These are phyloP conservation scores for Marsdenia floribunda DNA, from an alignment of 257 asterid genomes.

Conservation along the genomic window DNA sequence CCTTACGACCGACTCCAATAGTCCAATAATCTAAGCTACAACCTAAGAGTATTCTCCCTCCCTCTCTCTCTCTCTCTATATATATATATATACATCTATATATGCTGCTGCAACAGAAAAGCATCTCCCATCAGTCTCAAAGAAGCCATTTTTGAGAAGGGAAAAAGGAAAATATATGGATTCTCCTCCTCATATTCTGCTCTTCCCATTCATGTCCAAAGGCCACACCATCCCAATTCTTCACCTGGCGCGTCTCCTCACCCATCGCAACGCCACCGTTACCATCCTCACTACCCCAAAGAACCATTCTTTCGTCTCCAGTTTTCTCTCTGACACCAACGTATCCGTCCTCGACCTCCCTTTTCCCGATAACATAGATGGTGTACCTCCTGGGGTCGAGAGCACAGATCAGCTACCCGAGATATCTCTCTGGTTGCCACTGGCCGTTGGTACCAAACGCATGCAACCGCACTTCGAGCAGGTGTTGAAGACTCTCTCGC, in stretches of 20 bases:
- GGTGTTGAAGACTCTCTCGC: constrained; percentile 19
- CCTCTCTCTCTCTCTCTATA: too few species aligned
- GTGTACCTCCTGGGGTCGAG: constrained; percentile 43
- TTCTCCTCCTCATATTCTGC: constrained; percentile 30
- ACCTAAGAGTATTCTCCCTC: too few species aligned
- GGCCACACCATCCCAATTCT: constrained; percentile 76
- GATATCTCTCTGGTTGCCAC: constrained; percentile 40
- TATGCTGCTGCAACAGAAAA: too few species aligned
- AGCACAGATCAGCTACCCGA: constrained; percentile 68
- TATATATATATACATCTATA: too few species aligned
- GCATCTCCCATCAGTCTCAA: too few species aligned
- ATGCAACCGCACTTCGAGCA: constrained; percentile 57
- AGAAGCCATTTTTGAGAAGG: too few species aligned
- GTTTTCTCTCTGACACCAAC: constrained; percentile 19
- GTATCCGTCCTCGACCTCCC: constrained; percentile 42
- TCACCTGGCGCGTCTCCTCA: constrained; percentile 50
- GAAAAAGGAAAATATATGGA: constrained; percentile 17
- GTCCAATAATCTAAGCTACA: too few species aligned
- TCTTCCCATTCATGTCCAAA: constrained; percentile 84
- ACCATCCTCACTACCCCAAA: constrained; percentile 69
- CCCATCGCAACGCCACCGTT: constrained; percentile 26
- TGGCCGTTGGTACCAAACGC: constrained; percentile 31
- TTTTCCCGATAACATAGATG: constrained; percentile 46
- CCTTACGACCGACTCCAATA: too few species aligned
- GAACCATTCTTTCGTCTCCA: constrained; percentile 46